Evolutionary conservation across 208 protist genomes (phyloP).

Genomic region (Trypanosoma brucei): DNA sequence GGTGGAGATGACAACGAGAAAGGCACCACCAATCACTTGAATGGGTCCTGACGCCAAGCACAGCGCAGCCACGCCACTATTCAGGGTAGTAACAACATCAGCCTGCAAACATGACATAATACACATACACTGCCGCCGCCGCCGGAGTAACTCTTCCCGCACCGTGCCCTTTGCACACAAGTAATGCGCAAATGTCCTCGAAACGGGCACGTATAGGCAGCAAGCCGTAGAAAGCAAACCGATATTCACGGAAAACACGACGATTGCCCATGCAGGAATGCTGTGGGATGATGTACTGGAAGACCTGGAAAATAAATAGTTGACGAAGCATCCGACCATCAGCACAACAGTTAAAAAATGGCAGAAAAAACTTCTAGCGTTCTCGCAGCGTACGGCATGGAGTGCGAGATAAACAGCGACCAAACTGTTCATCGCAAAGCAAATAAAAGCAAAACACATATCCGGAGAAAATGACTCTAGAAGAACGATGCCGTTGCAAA

Average conservation of each 20-base stretch:
- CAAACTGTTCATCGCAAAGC: conserved; percentile 41
- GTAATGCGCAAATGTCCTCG: conserved; percentile 48
- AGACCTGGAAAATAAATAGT: conserved; percentile 34
- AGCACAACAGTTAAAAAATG: conserved; percentile 39
- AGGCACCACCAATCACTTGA: conserved; percentile 19
- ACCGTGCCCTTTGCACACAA: conserved; percentile 58
- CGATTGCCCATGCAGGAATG: conserved; percentile 8
- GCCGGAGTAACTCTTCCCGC: conserved; percentile 17
- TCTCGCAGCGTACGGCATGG: conserved; percentile 53
- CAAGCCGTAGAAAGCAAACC: conserved; percentile 12
- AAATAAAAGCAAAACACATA: conserved; percentile 39
- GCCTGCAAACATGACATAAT: conserved; percentile 55
- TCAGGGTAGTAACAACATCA: conserved; percentile 39
- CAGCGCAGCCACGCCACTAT: conserved; percentile 29
- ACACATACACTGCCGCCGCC: conserved; percentile 28
- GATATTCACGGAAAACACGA: conserved; percentile 15
- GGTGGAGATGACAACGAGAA: conserved; percentile 20
- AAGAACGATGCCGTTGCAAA: conserved; percentile 33
- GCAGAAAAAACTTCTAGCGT: conserved; percentile 40
- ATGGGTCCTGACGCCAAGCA: conserved; percentile 32
- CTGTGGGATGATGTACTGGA: conserved; percentile 17
- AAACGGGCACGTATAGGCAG: conserved; percentile 24
- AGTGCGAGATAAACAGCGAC: conserved; percentile 37
- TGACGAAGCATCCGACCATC: conserved; percentile 31
- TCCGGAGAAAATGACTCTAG: conserved; percentile 29